Conservation (phyloP, 2,329 filamentous ascomycete genomes). For the Claviceps humidiphila region DNA sequence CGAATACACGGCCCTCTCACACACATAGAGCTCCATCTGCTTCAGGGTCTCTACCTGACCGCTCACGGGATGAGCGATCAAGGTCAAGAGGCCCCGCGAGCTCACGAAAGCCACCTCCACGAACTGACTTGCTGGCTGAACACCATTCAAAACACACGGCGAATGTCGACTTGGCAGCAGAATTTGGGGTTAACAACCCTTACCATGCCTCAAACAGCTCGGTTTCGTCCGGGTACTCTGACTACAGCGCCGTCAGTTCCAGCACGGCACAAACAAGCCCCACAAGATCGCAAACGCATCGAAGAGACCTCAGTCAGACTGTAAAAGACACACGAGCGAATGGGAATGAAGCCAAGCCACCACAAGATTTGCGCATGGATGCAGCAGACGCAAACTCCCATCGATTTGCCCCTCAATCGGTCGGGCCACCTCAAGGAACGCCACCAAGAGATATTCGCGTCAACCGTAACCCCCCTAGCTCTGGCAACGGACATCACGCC, state of each 20-base stretch:
- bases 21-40: conserved; percentile 31
- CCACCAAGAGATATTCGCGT: conserved; percentile 12
- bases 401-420: conserved; percentile 13
- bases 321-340: conserved; percentile 44
- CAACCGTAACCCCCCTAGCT: conserved; percentile 1
- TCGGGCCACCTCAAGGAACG: conserved; percentile 16
- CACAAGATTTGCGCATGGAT: conserved; percentile 21
- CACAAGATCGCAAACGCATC: conserved; percentile 18
- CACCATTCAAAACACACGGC: conserved; percentile 20
- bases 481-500: background rate
- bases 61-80: conserved; percentile 19
- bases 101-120: conserved; percentile 38
- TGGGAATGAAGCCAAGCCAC: conserved; percentile 22
- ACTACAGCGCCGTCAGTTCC: conserved; percentile 42
- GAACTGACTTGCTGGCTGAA: conserved; percentile 33
- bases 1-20: conserved; percentile 23
- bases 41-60: conserved; percentile 29
- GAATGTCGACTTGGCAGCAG: conserved; percentile 42
- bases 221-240: conserved; percentile 50
- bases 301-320: conserved; percentile 35
- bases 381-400: conserved; percentile 15
- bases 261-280: conserved; percentile 45
- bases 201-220: conserved; percentile 54
- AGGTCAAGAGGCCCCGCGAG: conserved; percentile 36
- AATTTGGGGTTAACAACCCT: conserved; percentile 48